These are phyloP conservation scores for Aspergillus unguis DNA, from an alignment of 2,329 filamentous ascomycete genomes.

Conservation along the genomic window DNA sequence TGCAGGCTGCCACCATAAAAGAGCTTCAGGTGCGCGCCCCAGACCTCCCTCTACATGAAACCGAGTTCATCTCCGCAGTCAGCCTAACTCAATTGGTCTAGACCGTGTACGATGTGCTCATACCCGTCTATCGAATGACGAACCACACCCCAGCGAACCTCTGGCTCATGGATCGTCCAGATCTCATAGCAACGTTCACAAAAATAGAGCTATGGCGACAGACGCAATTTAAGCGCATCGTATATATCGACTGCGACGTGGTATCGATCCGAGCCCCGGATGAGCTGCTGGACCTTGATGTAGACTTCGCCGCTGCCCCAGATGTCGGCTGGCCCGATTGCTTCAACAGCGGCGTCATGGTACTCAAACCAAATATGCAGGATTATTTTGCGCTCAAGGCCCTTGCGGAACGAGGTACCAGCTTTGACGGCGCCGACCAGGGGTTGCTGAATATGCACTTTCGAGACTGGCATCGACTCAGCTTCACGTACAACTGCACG, in stretches of 20 bases:
- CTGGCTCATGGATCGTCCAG: constrained; percentile 83
- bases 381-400: constrained; percentile 83
- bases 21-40: constrained; percentile 65
- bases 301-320: constrained; percentile 69
- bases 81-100: constrained; percentile 40
- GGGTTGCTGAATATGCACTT: constrained; percentile 95
- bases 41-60: constrained; percentile 1
- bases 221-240: constrained; percentile 83
- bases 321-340: constrained; percentile 98
- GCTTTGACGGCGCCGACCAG: constrained; percentile 96
- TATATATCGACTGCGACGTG: constrained; percentile 92
- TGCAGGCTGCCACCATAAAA: constrained; percentile 70
- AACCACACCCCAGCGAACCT: constrained; percentile 79
- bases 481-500: constrained; percentile 96
- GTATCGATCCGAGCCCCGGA: constrained; percentile 88
- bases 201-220: constrained; percentile 95
- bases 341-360: constrained; percentile 98
- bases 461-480: constrained; percentile 77
- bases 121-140: constrained; percentile 75
- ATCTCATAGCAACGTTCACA: constrained; percentile 89
- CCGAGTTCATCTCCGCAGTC: not conserved
- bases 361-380: constrained; percentile 76
- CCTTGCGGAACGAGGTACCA: constrained; percentile 80
- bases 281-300: constrained; percentile 73
- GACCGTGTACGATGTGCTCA: constrained; percentile 82